Base-by-base conservation (phyloP, 1,139 yeast genomes). In the Saccharomyces hybrid region DNA sequence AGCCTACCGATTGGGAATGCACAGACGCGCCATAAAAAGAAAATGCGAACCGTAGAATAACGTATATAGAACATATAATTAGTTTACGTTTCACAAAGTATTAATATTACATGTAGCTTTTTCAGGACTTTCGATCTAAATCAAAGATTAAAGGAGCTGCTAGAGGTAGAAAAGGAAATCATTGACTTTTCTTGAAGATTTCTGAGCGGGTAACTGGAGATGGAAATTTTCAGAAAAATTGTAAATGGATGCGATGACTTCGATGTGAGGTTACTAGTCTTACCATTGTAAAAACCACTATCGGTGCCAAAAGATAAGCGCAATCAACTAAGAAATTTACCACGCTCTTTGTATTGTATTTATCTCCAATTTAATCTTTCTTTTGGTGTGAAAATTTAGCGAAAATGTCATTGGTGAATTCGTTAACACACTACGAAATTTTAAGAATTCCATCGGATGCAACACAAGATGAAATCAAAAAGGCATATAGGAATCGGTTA, bases 1-100 rank as follows among this genome's bases (percentile, higher is more conserved):
- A 83, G 57, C 87, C 87, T 16, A 82, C 87, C 2, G 88, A 83
- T 62, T 83, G 88, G 88, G 88, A 83, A 64, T 79, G 83, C 59
- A 78, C 82, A 4, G 79, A 78, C 61, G 81, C 80, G 20, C 82
- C 82, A 52, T 79, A n/a, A 32, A 31, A 13, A 32, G 13, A 4
- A 63, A 54, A 30, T 20, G 9, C 16, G 23, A 7, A 7, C 28
- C n/a, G 5, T 13, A 3, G 9, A 8, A 48, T 23, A 23, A 14
- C 32, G 4, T 30, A 30, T n/a, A 42, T 42, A 20, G n/a, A 7
- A 23, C 14, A 6, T 11, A 14, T n/a, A 42, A 38, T 5, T 16
- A 14, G 5, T 9, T 5, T 5, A 16, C 11, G 6, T 16, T 38
- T 16, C n/a, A 16, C 20, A 38, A 16, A 38, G 20, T 20, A 16